Percentiles rank a stretch among this genome's conserved stretches.
These are phyloP conservation scores for Tylopilus subfusipes DNA, from an alignment of 768 basidiomycete genomes.

Conservation along the genomic window DNA sequence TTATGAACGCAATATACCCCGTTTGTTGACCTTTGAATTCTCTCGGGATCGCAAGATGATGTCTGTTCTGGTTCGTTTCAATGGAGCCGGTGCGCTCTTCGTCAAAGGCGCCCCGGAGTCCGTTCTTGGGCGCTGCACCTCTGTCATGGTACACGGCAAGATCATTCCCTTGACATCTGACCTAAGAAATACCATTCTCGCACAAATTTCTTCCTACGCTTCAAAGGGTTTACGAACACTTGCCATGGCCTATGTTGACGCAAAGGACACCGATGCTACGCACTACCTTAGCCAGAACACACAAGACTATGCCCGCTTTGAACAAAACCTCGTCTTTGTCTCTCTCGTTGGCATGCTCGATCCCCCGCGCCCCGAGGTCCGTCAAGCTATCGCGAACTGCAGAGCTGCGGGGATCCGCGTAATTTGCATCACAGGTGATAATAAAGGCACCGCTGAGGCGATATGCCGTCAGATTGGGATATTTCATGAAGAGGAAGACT, in stretches of 20 bases:
- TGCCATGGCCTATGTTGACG: constrained; percentile 84
- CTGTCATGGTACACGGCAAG: constrained; percentile 61
- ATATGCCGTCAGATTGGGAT: constrained; percentile 97
- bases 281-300: constrained; percentile 81
- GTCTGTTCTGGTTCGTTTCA: constrained; percentile 84
- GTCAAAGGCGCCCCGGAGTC: constrained; percentile 97
- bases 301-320: constrained; percentile 84
- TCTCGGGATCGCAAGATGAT: constrained; percentile 99
- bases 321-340: constrained; percentile 89
- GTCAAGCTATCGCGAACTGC: constrained; percentile 83
- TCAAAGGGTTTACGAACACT: constrained; percentile 83
- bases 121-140: constrained; percentile 84
- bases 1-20: constrained; percentile 70
- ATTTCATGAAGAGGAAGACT: constrained; percentile 79
- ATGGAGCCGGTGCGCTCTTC: constrained; percentile 72
- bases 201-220: constrained; percentile 71
- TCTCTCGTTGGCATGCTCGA: constrained; percentile 97
- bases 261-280: constrained; percentile 67
- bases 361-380: constrained; percentile 93
- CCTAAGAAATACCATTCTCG: constrained; percentile 58
- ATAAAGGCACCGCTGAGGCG: constrained; percentile 95
- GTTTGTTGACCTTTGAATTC: constrained; percentile 95
- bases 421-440: constrained; percentile 97
- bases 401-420: constrained; percentile 91
- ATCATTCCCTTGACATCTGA: constrained; percentile 61